Conservation (phyloP, 2,329 filamentous ascomycete species). For the Talaromyces piceae region DNA sequence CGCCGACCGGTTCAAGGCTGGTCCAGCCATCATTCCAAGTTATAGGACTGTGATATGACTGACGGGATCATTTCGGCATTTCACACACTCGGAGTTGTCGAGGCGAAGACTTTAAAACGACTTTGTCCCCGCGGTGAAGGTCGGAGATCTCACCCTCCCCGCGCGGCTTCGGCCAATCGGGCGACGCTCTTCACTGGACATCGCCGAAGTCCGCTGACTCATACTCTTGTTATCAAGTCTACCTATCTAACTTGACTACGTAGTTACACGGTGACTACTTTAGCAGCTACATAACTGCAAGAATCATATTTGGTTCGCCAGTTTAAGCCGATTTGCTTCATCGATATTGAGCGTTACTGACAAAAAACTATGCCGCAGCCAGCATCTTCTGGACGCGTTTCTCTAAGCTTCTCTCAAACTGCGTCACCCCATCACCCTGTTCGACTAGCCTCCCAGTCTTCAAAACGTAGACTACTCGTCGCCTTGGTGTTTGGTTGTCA, state of each 20-base stretch:
- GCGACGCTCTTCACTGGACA: neutral
- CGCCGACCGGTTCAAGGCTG: neutral
- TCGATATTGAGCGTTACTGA: neutral
- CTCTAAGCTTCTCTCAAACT: conserved; percentile 59
- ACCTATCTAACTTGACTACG: no score
- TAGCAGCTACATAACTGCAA: neutral
- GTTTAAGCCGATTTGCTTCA: neutral
- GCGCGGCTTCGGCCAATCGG: neutral
- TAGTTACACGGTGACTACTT: no score
- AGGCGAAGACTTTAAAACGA: neutral
- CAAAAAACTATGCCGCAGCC: neutral
- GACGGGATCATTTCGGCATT: neutral
- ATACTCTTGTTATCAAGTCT: no score
- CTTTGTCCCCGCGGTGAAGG: neutral
- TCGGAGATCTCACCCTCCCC: neutral
- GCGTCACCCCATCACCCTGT: conserved; percentile 54
- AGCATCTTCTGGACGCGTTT: conserved; percentile 48
- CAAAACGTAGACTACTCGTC: conserved; percentile 54
- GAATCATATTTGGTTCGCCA: neutral
- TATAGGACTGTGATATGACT: neutral
- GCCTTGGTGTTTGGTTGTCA: conserved; percentile 29
- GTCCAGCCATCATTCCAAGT: neutral
- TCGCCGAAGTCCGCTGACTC: neutral
- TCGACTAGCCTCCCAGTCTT: conserved; percentile 50
- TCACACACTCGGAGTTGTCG: neutral